Conservation (phyloP, 495 filamentous ascomycete genomes). For the Podospora fimiseda region DNA sequence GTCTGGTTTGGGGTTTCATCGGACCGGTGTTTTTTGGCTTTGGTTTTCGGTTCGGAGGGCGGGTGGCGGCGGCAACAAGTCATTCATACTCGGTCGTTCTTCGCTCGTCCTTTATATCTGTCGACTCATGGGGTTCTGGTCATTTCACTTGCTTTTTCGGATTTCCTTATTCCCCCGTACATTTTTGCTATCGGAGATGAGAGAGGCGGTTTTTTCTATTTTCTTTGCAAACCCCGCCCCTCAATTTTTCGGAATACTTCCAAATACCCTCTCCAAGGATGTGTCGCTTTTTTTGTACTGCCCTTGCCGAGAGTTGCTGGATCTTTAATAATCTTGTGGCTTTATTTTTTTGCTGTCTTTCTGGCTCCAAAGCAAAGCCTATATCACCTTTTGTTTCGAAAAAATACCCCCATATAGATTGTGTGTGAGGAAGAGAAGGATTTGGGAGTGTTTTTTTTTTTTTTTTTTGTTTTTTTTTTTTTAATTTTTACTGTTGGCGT, state of each 20-base stretch:
- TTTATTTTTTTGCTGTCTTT: not conserved
- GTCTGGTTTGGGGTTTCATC: not conserved
- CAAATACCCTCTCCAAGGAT: conserved; percentile 9
- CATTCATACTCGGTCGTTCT: conserved; percentile 11
- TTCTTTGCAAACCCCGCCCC: not conserved
- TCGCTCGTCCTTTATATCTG: not conserved
- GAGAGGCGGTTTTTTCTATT: conserved; percentile 11
- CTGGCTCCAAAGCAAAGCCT: too few species aligned
- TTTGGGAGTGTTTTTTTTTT: conserved; percentile 4
- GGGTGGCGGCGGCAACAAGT: conserved; percentile 15
- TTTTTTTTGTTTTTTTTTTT: conserved; percentile 4
- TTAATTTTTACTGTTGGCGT: not conserved
- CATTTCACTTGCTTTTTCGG: conserved; percentile 4
- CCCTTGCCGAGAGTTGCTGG: conserved; percentile 5
- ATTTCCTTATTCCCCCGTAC: conserved; percentile 14
- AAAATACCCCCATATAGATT: conserved; percentile 8
- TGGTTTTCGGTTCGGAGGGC: conserved; percentile 3
- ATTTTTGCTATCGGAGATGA: conserved; percentile 6
- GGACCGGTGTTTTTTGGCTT: conserved; percentile 17
- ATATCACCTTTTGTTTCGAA: not conserved
- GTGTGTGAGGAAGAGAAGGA: conserved; percentile 4
- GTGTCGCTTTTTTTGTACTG: conserved; percentile 6
- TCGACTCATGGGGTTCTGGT: not conserved
- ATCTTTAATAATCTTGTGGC: not conserved
- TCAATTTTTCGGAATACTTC: conserved; percentile 5